Base-by-base conservation (phyloP, 768 basidiomycete species). In the Lactarius tabidus region DNA sequence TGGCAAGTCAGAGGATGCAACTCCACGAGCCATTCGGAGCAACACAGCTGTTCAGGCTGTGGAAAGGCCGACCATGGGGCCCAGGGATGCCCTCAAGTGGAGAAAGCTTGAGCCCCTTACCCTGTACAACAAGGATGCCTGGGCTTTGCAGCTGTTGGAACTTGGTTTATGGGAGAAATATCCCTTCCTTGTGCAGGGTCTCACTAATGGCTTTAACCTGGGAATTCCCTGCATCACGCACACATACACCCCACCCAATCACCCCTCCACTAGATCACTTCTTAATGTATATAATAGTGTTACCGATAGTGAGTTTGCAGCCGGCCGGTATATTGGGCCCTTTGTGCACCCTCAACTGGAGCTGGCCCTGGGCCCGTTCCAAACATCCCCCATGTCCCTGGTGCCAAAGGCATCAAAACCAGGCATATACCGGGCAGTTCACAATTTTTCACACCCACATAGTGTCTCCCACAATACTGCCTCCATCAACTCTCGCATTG, bases 371-470 rank as follows among this genome's bases (percentile, higher is more conserved):
- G 78, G 79, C 0, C 77, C 74, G 0, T 80, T 81, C 62, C 79
- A 80, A 2, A 20, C 41, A 2, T 43, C 41, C 6, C 41, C 41
- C 3, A 1, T 43, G 20, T 43, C 41, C 20, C 59, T 65, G 74
- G 0, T 79, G 75, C 78, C 76, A 0, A 81, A 82, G 36, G 63
- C 74, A 0, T 72, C 74, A n/a, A n/a, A n/a, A 35, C 73, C 73
- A 0, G 73, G 70, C 0, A 77, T 76, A 58, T 79, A 69, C 56
- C 62, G 74, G 0, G 63, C 74, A 7, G 70, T 82, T 3, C 79
- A 81, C n/a, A 78, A 81, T 54, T 71, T 79, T n/a, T 79, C 78
- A 0, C 72, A 69, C 39, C 77, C 76, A 0, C 67, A 54, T 1
- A 33, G 8, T 33, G 33, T 8, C 33, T 3, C 12, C n/a, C n/a